phyloP scores from a whole-genome alignment of 805 yeast species.

The Ogataea henricii region DNA sequence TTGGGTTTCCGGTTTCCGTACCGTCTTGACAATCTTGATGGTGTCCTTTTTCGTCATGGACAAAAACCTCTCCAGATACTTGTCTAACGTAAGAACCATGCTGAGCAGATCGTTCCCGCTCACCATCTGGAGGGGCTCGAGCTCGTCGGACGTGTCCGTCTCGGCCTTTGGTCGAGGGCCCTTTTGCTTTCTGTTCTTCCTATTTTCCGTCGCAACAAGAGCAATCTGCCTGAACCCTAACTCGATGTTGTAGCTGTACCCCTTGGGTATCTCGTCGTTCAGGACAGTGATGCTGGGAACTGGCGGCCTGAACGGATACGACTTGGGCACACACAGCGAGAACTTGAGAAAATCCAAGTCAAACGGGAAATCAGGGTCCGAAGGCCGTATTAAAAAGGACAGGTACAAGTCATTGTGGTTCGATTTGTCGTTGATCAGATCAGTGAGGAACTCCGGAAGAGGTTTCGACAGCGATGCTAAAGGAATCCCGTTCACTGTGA shows the following conservation, averaged over 20 bases:
- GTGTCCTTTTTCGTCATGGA: slow-evolving; percentile 61
- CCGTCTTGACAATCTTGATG: slow-evolving; percentile 53
- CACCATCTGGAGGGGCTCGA: slow-evolving; percentile 35
- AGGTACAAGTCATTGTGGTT: slow-evolving; percentile 37
- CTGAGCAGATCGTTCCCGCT: slow-evolving; percentile 55
- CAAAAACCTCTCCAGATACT: slow-evolving; percentile 57
- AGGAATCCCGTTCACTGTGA: slow-evolving; percentile 36
- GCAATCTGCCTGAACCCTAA: slow-evolving; percentile 57
- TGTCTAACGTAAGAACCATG: slow-evolving; percentile 56
- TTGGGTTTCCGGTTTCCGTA: slow-evolving; percentile 16
- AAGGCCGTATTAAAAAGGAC: slow-evolving; percentile 51
- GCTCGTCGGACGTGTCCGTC: slow-evolving; percentile 10
- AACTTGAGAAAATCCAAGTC: slow-evolving; percentile 57
- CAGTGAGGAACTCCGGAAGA: slow-evolving; percentile 20
- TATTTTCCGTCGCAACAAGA: slow-evolving; percentile 38
- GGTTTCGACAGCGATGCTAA: slow-evolving; percentile 21
- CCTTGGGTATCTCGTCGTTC: slow-evolving; percentile 70
- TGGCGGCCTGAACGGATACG: slow-evolving; percentile 49
- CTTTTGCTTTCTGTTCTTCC: slow-evolving; percentile 22
- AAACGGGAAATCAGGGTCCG: slow-evolving; percentile 75
- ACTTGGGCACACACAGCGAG: slow-evolving; percentile 53
- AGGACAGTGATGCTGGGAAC: slow-evolving; percentile 56
- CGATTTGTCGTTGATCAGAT: slow-evolving; percentile 14
- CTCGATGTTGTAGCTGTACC: slow-evolving; percentile 68
- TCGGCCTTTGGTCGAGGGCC: slow-evolving; percentile 15